A percentile compares a stretch with the other conserved stretches of the same genome.
Conservation (phyloP, 768 basidiomycete species). For the Pulveroboletus ravenelii region DNA sequence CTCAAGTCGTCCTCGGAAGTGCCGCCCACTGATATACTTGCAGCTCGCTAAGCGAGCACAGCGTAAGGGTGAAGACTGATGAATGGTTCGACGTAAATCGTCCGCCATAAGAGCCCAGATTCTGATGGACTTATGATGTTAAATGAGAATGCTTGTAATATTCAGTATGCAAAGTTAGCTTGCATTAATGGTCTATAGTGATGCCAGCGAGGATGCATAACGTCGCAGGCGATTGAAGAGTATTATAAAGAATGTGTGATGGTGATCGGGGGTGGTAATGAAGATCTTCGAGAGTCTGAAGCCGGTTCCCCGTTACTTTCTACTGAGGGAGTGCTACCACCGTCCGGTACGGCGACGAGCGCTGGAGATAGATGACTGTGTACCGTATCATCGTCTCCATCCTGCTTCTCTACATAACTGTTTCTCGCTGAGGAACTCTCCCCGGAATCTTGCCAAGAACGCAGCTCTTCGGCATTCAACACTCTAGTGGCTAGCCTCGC, state of each 20-base stretch:
- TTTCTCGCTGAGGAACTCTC: slow-evolving; percentile 13
- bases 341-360: slow-evolving; percentile 18
- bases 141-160: slow-evolving; percentile 12
- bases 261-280: slow-evolving; percentile 39
- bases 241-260: slow-evolving; percentile 37
- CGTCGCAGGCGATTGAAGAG: slow-evolving; percentile 1
- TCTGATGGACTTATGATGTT: slow-evolving; percentile 10
- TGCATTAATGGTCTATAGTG: slow-evolving; percentile 19
- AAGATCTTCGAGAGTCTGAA: slow-evolving; percentile 8
- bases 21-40: slow-evolving; percentile 2
- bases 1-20: neutral
- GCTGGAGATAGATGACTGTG: slow-evolving; percentile 12
- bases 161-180: slow-evolving; percentile 25
- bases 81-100: neutral
- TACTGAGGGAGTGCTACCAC: slow-evolving; percentile 9
- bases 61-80: slow-evolving; percentile 46
- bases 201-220: slow-evolving; percentile 13
- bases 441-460: slow-evolving; percentile 47
- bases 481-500: slow-evolving; percentile 56
- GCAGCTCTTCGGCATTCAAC: slow-evolving; percentile 67
- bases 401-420: slow-evolving; percentile 15
- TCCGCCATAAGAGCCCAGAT: slow-evolving; percentile 3
- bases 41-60: slow-evolving; percentile 80
- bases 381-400: slow-evolving; percentile 31
- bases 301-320: slow-evolving; percentile 30